Evolutionary conservation across 345 rosid species (phyloP), one percentile per base, ranked within the genome.

Genomic region (Geranium brycei): DNA sequence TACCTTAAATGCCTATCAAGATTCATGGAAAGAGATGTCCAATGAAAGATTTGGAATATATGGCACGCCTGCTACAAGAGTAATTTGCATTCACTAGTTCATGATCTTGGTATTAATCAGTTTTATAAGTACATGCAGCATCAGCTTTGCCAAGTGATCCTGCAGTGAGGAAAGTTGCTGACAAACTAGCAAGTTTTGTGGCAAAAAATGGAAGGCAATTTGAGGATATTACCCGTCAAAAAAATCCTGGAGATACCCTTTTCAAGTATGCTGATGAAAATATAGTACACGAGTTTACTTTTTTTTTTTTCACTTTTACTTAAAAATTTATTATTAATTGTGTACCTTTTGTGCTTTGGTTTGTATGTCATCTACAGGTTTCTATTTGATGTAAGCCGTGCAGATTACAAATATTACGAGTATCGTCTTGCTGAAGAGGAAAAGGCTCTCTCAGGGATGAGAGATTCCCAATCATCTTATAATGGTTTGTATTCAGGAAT

Each of bases 91-190:
- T 93, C 89, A 81, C 75, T 86, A 88, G 89, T 93, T 89, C 95
- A 87, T 93, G 89, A 83, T 78, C 91, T 88, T 67, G 84, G 96
- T 95, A 88, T 91, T 88, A 95, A 95, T 84, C 92, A 79, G 93
- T 95, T 93, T 93, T 95, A 66, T 95, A 91, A 91, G 99, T 95
- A 95, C 83, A 79, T 95, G 99, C 97, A 95, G 95, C 88, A 79
- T 95, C 97, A 74, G 72, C 83, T 77, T 68, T 88, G 70, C 97
- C 96, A 60, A 85, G 84, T 62, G 91, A 91, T 77, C 88, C 88
- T 68, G 81, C 83, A 68, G 99, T 91, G 89, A 95, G 88, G 97
- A 87, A 83, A 71, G 92, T 87, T 79, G 95, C 97, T 17, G 97
- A 95, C 82, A 95, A 83, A 76, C 80, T 95, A 65, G 99, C 97